A percentile compares a stretch with the other conserved stretches of the same genome.
Conservation (phyloP, 1,139 yeast genomes). For the Nakaseomyces kungkrabaensis region DNA sequence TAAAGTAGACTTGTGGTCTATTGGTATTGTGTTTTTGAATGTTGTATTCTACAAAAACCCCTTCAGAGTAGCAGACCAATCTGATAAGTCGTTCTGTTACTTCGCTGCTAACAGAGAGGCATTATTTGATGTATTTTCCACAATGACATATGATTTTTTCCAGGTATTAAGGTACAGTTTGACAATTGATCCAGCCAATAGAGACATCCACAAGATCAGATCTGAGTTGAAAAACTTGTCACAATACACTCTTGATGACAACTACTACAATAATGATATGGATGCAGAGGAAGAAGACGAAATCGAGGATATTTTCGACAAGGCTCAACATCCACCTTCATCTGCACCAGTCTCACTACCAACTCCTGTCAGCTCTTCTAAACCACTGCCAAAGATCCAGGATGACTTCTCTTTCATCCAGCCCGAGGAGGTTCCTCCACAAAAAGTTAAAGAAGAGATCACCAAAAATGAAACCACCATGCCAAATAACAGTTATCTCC, state of each 20-base stretch:
- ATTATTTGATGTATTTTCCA: constrained; percentile 81
- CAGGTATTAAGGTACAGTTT: constrained; percentile 68
- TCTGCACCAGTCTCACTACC: constrained; percentile 4
- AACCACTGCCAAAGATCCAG: constrained; percentile 1
- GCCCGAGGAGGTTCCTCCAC: neutral
- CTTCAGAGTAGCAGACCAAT: constrained; percentile 69
- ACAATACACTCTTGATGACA: constrained; percentile 80
- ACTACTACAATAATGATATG: constrained; percentile 40
- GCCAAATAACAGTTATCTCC: neutral
- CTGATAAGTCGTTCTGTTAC: constrained; percentile 79
- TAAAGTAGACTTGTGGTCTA: constrained; percentile 86
- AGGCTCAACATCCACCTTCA: constrained; percentile 12
- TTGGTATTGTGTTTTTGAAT: constrained; percentile 79
- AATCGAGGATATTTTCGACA: constrained; percentile 26
- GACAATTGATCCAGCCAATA: constrained; percentile 79
- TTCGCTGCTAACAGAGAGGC: constrained; percentile 85
- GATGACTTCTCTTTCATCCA: constrained; percentile 2
- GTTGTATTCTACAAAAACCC: constrained; percentile 87
- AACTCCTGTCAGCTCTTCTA: constrained; percentile 9
- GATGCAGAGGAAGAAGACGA: constrained; percentile 31
- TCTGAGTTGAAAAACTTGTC: constrained; percentile 50
- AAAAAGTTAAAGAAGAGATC: neutral
- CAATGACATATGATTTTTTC: constrained; percentile 80
- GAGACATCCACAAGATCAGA: constrained; percentile 54
- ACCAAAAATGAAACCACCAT: neutral